phyloP scores from a whole-genome alignment of 805 yeast species.

The Komagataella kurtzmanii region DNA sequence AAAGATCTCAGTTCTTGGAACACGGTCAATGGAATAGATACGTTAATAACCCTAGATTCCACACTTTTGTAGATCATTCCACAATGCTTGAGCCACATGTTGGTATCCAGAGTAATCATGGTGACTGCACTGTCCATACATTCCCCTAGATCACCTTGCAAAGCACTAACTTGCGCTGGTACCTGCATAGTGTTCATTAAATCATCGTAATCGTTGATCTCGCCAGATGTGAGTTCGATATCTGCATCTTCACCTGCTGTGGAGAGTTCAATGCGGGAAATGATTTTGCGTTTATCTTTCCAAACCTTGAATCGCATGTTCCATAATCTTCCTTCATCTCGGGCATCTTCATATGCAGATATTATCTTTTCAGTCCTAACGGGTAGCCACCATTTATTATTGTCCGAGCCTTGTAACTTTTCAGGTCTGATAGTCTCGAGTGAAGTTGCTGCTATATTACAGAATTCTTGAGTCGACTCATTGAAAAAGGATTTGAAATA shows the following conservation, averaged over 20 bases:
- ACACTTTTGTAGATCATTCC: slow-evolving; percentile 64
- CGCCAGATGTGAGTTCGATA: slow-evolving; percentile 3
- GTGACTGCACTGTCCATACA: slow-evolving; percentile 44
- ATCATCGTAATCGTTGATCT: slow-evolving; percentile 10
- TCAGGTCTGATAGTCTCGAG: background rate
- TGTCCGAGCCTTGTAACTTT: background rate
- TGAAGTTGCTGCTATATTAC: background rate
- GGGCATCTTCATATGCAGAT: background rate
- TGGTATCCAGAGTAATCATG: slow-evolving; percentile 57
- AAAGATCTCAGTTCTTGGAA: slow-evolving; percentile 67
- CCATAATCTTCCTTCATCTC: background rate
- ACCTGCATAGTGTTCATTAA: background rate
- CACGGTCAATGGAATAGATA: slow-evolving; percentile 60
- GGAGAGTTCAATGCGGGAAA: slow-evolving; percentile 15
- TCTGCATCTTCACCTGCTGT: slow-evolving; percentile 19
- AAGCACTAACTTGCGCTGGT: background rate
- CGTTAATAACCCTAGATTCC: slow-evolving; percentile 40
- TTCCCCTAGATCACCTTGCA: slow-evolving; percentile 38
- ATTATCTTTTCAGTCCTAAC: background rate
- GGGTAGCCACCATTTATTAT: background rate
- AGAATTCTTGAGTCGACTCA: background rate
- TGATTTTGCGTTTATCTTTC: slow-evolving; percentile 12
- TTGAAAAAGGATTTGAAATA: background rate
- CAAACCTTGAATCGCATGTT: slow-evolving; percentile 7
- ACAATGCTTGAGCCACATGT: slow-evolving; percentile 71